Evolutionary conservation across 352 stramenopile genomes (phyloP), one percentile per base, ranked within the genome.

Genomic region (Globisporangium barbulae): DNA sequence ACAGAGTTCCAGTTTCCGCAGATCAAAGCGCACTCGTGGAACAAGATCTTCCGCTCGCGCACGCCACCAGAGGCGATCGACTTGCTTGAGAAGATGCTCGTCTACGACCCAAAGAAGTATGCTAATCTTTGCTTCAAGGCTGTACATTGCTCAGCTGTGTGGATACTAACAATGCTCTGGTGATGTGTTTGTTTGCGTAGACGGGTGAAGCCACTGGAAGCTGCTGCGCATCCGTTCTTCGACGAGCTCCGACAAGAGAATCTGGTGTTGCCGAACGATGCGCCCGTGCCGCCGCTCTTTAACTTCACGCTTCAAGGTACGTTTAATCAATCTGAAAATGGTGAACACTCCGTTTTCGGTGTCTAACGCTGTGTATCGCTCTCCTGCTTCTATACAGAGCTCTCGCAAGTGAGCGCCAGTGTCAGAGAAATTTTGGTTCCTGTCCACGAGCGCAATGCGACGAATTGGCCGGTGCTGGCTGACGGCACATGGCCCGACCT

Each of bases 1-100:
- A 99, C 97, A 44, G 97, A 99, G 78, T 99, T 99, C 74, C 98
- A 99, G 75, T 99, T 99, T 72, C 98, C 98, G 30, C 96, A 99
- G 70, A 99, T 99, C 83, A 98, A 98, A 72, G 96, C 93, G 19
- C 97, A 98, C 72, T 97, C 97, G 59, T 99, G 96, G 96, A 96
- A 94, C 69, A 98, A 99, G 74, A 97, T 99, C 58, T 98, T 98
- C 66, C 92, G 92, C 42, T 98, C 88, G 63, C 94, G 96, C 70
- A 98, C 92, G 57, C 94, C 95, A 8, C 89, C 97, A 22, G 93
- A 99, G 64, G 97, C 97, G 21, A 98, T 99, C 72, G 96, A 99
- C 59, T 88, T 99, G 73, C 95, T 99, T 41, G 88, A 88, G 53
- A 93, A 95, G 59, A 99, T 99, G 78, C 84, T 99, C 28, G 94